A percentile compares a stretch with the other conserved stretches of the same genome.
These are phyloP conservation scores for Boletus insuetus DNA, from an alignment of 768 basidiomycete genomes.

Conservation along the genomic window DNA sequence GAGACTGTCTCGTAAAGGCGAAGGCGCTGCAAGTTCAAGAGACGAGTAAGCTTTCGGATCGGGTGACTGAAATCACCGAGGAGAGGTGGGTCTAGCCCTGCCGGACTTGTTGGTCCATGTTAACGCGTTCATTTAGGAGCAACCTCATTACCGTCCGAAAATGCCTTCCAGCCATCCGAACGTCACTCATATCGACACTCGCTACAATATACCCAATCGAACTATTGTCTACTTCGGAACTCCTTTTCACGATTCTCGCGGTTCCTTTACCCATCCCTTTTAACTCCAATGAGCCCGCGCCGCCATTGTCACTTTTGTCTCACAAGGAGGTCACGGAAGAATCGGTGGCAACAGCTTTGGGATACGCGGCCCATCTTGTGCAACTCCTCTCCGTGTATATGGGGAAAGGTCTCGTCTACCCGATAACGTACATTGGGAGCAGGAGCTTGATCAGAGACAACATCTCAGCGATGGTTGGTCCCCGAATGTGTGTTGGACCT, in stretches of 20 bases:
- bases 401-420: constrained; percentile 77
- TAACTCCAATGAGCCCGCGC: constrained; percentile 72
- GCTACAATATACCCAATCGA: constrained; percentile 87
- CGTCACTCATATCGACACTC: constrained; percentile 65
- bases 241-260: constrained; percentile 85
- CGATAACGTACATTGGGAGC: constrained; percentile 87
- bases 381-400: constrained; percentile 79
- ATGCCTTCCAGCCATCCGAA: constrained; percentile 52
- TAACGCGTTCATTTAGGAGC: constrained; percentile 37
- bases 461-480: constrained; percentile 94
- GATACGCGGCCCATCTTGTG: constrained; percentile 85
- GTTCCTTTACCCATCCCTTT: constrained; percentile 91
- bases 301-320: constrained; percentile 66
- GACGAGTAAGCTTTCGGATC: constrained; percentile 19
- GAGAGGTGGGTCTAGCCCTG: constrained; percentile 35
- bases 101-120: constrained; percentile 11
- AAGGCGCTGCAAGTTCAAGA: constrained; percentile 38
- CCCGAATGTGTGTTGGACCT: constrained; percentile 71
- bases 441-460: constrained; percentile 88
- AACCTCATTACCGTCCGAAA: constrained; percentile 46
- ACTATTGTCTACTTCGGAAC: constrained; percentile 73
- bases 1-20: constrained; percentile 45
- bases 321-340: constrained; percentile 81
- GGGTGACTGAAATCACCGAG: constrained; percentile 34
- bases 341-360: constrained; percentile 82